Base-by-base conservation (phyloP, 2,329 filamentous ascomycete species). In the Nigrospora oryzae region DNA sequence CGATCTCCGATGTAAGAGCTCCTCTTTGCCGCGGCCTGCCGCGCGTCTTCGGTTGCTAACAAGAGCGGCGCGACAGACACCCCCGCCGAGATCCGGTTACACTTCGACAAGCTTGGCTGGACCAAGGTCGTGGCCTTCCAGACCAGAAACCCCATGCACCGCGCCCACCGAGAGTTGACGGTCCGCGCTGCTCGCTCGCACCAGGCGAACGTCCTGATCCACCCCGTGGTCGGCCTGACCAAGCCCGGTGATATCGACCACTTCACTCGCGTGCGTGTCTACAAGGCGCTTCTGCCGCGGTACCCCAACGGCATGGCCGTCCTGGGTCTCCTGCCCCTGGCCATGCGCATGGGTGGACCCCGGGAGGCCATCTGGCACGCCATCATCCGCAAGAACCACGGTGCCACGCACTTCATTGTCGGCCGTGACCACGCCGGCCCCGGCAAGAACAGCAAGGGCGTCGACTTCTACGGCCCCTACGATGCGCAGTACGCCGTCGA, bases 91-190 rank as follows among this genome's bases (percentile, higher is more conserved):
- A 79, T 98, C 59, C 88, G 93, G 59, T 75, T 88, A 53, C 91
- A 97, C 77, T 98, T 98, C 64, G 93, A 97, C 78, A 98, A 98
- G 81, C 89, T 98, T 58, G 93, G 93, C 71, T 98, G 93, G 93
- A 84, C 86, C 68, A 84, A 85, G 67, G 91, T 98, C 57, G 93
- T 98, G 53, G 93, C 93, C 62, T 98, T 98, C 85, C 93, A 98
- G 79, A 98, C 93, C 53, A 77, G 90, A 67, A 98, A 98, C 74
- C 93, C 93, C 57, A 98, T 98, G 93, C 93, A 98, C 76, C 86
- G 93, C 61, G 93, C 93, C 65, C 93, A 98, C 72, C 83, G 93
- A 70, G 93, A 98, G 74, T 75, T 98, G 68, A 98, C 93, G 48
- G 93, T 98, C 62, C 89, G 93, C 61, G 93, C 93, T 55, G 93